Base-by-base conservation (phyloP, 1,284 basidiomycete species). In the Pascua guehoae region DNA sequence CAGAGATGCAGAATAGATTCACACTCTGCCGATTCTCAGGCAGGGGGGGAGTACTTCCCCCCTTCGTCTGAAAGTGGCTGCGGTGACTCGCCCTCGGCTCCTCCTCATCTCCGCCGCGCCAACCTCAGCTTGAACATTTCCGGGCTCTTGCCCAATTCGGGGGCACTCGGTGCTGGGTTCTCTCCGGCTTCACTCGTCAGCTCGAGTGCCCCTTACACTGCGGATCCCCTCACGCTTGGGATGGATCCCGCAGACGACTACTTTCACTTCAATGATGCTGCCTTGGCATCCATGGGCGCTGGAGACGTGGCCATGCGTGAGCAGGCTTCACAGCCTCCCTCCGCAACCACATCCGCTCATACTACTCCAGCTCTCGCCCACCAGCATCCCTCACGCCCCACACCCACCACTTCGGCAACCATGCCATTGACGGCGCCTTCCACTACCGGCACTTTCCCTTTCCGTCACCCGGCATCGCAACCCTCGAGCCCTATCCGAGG, bases 31-130 rank as follows among this genome's bases (percentile, higher is more conserved):
- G 71, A 74, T 51, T 71, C 68, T 47, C 71, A 69, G 58, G 53
- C 63, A 42, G 74, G 72, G 67, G 71, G 72, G 62, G 71, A 73
- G 12, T 66, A 62, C 53, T 66, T 68, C 60, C 70, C 69, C 65
- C 71, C 66, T 41, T 66, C 66, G 47, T 57, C 66, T 17, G 67
- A 69, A 46, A 63, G 62, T 18, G 62, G 47, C 10, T 61, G 60
- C 45, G 66, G 63, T 32, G 63, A 62, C 38, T 63, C 62, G 24
- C 58, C 62, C 11, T 40, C 53, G 15, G 37, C 49, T 24, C 24
- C 49, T 24, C 24, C 24, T 32, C 55, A 61, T 2, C 47, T 50
- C 16, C 60, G 67, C 11, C 66, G 69, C n/a, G 67, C 66, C 18
- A 67, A 70, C 41, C 66, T 72, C 17, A 69, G 64, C n/a, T 64